phyloP scores from a whole-genome alignment of 129 eudicot genomes.

The Arctium lappa region DNA sequence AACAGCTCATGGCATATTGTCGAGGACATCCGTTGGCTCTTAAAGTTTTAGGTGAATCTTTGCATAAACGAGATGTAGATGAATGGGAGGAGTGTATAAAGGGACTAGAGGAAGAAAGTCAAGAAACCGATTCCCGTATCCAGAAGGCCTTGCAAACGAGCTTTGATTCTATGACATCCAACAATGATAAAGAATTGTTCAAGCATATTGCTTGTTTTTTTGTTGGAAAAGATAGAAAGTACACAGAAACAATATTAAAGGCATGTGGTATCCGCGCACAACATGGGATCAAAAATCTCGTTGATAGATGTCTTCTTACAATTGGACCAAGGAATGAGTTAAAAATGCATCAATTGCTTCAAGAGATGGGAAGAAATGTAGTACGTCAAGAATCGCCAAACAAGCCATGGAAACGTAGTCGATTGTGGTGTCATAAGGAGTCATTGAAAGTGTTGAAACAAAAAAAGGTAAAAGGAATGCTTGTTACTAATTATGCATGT shows the following conservation, averaged over 20 bases:
- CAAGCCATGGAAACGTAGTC: slow-evolving; percentile 7
- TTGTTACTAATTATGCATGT: no score
- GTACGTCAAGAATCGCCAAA: slow-evolving; percentile 4
- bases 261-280: neutral
- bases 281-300: slow-evolving; percentile 18
- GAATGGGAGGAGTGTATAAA: neutral
- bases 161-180: no score
- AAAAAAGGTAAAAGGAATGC: no score
- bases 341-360: slow-evolving; percentile 15
- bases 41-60: neutral
- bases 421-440: neutral
- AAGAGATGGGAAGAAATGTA: slow-evolving; percentile 1
- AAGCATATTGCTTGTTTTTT: no score
- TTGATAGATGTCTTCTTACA: slow-evolving; percentile 16
- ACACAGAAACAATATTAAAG: no score
- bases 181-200: neutral
- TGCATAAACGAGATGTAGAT: no score
- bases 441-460: no score
- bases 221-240: neutral
- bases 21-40: neutral
- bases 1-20: no score
- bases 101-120: no score
- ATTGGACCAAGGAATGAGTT: neutral
- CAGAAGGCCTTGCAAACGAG: no score
- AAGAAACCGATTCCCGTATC: no score